Base-by-base conservation (phyloP, 441 rosid genomes). In the Aleurites moluccanus region DNA sequence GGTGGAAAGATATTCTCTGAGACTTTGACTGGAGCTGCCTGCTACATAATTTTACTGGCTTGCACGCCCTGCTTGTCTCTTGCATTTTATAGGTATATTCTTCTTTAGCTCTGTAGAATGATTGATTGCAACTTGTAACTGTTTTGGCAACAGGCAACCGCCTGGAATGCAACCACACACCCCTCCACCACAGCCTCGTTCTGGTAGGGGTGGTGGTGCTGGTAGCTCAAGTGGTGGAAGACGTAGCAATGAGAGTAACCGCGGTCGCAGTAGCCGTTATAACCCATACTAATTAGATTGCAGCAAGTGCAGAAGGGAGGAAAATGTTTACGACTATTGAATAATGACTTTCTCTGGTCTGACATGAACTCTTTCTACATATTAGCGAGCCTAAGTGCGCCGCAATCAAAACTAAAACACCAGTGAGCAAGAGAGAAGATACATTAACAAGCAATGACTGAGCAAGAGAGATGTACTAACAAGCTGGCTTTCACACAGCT, bases 91-190 rank as follows among this genome's bases (percentile, higher is more conserved):
- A 4, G 16, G 42, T 55, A 10, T 6, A 0, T 40, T 64, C 18
- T 33, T 2, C 14, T 62, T 64, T 27, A 27, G 23, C 63, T 69
- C 28, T 8, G 70, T 23, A 55, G 66, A 7, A 30, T 64, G 21
- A 60, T n/a, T 59, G 18, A 60, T 16, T 55, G 64, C 21, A 3
- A 16, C n/a, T 35, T 33, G 35, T 21, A 23, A 3, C 14, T 61
- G 60, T 55, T 23, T 14, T 75, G 63, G 45, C 49, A 4, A 16
- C 28, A 93, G 99, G 85, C 98, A 95, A 85, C 96, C 91, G 59
- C 92, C 99, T 73, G 97, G 97, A 81, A 75, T 85, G 80, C 97
- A 89, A 73, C 87, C 85, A 52, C 87, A 83, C 57, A 65, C 77
- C 15, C 88, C 78, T 67, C 85, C 87, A 27, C 83, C 85, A 18